A percentile compares a stretch with the other conserved stretches of the same genome.
phyloP scores from a whole-genome alignment of 768 basidiomycete species.

The Dioszegia hungarica region DNA sequence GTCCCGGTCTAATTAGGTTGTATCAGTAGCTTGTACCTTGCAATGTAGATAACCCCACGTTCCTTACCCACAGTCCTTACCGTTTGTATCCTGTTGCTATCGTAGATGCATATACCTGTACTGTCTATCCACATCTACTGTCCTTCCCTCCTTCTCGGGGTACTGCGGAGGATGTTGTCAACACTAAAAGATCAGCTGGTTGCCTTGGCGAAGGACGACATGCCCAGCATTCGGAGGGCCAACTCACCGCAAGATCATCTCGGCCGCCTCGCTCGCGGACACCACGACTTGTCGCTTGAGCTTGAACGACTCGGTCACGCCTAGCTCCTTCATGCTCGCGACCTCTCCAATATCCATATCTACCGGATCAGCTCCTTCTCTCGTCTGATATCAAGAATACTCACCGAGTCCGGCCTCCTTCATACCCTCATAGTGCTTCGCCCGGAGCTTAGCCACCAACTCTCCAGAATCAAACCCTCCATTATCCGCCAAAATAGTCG shows the following conservation, averaged over 20 bases:
- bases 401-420: conserved; percentile 79
- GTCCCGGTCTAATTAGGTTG: too few species aligned
- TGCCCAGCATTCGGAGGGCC: neutral
- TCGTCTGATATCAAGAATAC: conserved; percentile 32
- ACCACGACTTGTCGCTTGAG: conserved; percentile 90
- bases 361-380: conserved; percentile 37
- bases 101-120: neutral
- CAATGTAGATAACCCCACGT: too few species aligned
- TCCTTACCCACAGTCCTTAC: too few species aligned
- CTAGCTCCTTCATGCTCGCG: conserved; percentile 79
- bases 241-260: conserved; percentile 88
- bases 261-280: conserved; percentile 91
- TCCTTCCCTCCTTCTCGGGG: conserved; percentile 75
- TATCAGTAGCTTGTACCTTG: too few species aligned
- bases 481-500: conserved; percentile 93
- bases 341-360: conserved; percentile 85
- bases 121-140: conserved; percentile 3
- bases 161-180: conserved; percentile 81
- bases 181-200: conserved; percentile 55
- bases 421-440: conserved; percentile 88
- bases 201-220: too few species aligned
- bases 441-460: conserved; percentile 78
- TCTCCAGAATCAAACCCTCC: conserved; percentile 98
- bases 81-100: too few species aligned
- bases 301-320: conserved; percentile 95